Evolutionary conservation across 306 rosid genomes (phyloP).

Genomic region (Prunus campanulata): DNA sequence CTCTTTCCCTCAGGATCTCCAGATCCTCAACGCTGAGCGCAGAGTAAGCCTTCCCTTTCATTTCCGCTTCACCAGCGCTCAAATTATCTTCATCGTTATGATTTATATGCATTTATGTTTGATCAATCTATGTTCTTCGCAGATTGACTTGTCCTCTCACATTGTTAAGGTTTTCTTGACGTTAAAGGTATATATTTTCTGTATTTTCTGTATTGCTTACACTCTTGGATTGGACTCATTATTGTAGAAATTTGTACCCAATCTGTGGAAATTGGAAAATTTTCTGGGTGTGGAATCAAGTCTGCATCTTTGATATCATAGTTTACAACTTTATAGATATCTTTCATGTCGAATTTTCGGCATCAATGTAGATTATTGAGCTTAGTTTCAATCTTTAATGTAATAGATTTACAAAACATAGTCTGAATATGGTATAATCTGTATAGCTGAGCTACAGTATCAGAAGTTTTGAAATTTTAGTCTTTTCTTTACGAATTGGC

Average conservation of each 20-base stretch:
- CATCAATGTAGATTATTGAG: not conserved
- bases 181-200: slow-evolving; percentile 58
- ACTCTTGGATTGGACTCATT: not conserved
- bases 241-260: not conserved
- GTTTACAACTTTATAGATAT: not conserved
- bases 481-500: not conserved
- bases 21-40: slow-evolving; percentile 91
- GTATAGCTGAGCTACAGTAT: not conserved
- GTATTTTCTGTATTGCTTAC: not conserved
- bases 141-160: slow-evolving; percentile 91
- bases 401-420: not conserved
- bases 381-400: not conserved
- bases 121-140: slow-evolving; percentile 34
- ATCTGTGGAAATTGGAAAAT: not conserved
- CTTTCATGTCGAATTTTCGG: not conserved
- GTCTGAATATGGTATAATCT: not conserved
- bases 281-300: not conserved
- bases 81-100: not conserved
- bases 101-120: not conserved
- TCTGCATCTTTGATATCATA: not conserved
- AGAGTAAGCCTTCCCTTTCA: slow-evolving; percentile 49
- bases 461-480: not conserved
- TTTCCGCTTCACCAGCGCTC: not conserved
- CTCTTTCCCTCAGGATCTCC: slow-evolving; percentile 50
- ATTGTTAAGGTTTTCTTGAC: slow-evolving; percentile 82